phyloP scores from a whole-genome alignment of 768 basidiomycete species.

The Hericium erinaceus region DNA sequence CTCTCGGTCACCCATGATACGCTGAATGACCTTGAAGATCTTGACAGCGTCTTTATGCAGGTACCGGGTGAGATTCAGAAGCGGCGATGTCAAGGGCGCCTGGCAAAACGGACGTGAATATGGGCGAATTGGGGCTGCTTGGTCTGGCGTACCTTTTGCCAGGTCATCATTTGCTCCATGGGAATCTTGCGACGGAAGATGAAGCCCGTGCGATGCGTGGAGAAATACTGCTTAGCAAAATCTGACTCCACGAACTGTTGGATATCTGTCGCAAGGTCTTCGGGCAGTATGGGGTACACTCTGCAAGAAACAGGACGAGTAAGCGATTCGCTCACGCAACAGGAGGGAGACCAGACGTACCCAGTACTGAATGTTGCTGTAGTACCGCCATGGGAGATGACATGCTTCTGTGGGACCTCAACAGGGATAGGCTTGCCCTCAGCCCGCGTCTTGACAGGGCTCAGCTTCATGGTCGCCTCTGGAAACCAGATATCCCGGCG shows the following conservation, averaged over 20 bases:
- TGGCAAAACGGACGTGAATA: conserved; percentile 16
- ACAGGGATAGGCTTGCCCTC: conserved; percentile 57
- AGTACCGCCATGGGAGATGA: conserved; percentile 5
- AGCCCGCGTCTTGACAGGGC: conserved; percentile 60
- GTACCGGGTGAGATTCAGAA: conserved; percentile 58
- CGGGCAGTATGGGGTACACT: conserved; percentile 67
- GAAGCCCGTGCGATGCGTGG: conserved; percentile 82
- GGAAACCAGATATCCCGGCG: not conserved
- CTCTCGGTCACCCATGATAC: conserved; percentile 89
- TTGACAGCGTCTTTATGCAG: conserved; percentile 73
- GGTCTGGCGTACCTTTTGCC: conserved; percentile 60
- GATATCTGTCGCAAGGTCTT: conserved; percentile 76
- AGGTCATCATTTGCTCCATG: conserved; percentile 80
- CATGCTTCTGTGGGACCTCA: conserved; percentile 17
- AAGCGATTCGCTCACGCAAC: not conserved
- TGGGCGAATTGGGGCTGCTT: not conserved
- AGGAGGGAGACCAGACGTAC: conserved; percentile 32
- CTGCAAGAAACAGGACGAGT: conserved; percentile 25
- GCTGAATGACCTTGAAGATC: conserved; percentile 84
- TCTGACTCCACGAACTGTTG: conserved; percentile 81
- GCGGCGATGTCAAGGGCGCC: conserved; percentile 59
- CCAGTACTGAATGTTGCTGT: conserved; percentile 51
- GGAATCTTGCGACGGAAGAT: conserved; percentile 78
- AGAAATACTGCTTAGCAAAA: conserved; percentile 83
- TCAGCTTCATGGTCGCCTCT: conserved; percentile 67